Conservation (phyloP, 495 filamentous ascomycete genomes). For the Margaritispora aquatica region DNA sequence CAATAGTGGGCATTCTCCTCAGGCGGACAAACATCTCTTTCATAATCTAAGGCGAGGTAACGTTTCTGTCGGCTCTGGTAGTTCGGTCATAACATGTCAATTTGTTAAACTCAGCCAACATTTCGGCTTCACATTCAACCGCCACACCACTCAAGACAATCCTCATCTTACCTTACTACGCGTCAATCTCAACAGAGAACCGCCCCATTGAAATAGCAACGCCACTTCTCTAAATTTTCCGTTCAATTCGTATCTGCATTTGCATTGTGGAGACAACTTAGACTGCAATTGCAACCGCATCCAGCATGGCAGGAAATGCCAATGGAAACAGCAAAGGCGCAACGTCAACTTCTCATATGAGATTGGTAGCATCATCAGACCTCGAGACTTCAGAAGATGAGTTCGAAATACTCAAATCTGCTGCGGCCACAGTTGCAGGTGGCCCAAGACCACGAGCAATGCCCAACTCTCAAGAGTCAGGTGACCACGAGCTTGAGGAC, state of each 20-base stretch:
- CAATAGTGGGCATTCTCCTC: no score
- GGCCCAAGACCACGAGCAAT: conserved; percentile 36
- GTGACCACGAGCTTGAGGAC: conserved; percentile 13
- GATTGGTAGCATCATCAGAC: no score
- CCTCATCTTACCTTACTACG: no score
- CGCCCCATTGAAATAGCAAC: conserved; percentile 3
- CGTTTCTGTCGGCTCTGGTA: no score
- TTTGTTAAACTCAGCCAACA: background rate
- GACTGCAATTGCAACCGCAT: background rate
- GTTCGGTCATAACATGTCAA: no score
- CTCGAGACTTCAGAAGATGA: conserved; percentile 13
- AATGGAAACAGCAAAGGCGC: no score
- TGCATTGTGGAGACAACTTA: conserved; percentile 3
- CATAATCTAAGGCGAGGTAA: no score
- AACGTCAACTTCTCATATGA: no score
- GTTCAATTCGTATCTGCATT: no score
- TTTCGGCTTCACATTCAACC: background rate
- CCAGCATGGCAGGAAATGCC: conserved; percentile 11
- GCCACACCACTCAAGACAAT: background rate
- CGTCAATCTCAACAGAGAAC: no score
- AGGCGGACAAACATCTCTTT: no score
- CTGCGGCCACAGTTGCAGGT: conserved; percentile 5
- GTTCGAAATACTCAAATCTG: conserved; percentile 3
- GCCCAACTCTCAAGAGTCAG: conserved; percentile 21
- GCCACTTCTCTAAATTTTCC: no score